Conservation (phyloP, 2,329 filamentous ascomycete genomes). For the Cadophora luteo-olivacea region DNA sequence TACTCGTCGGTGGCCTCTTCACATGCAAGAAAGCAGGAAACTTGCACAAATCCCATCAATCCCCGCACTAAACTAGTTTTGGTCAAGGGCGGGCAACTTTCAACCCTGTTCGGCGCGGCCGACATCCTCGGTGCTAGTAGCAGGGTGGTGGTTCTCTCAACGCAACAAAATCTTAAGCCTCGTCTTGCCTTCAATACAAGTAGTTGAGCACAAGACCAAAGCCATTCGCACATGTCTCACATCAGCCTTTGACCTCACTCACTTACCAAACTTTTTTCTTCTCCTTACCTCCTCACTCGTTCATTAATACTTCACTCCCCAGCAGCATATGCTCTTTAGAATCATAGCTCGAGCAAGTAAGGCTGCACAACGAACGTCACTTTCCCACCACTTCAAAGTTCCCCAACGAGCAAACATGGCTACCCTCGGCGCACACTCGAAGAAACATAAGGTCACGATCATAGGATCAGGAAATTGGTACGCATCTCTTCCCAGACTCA, state of each 20-base stretch:
- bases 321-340: constrained; percentile 33
- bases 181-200: constrained; percentile 6
- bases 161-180: constrained; percentile 20
- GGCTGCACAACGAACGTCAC: constrained; percentile 33
- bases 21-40: constrained; percentile 18
- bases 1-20: background rate
- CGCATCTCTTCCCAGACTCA: background rate
- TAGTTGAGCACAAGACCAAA: constrained; percentile 31
- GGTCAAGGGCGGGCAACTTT: background rate
- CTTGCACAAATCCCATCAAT: background rate
- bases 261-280: background rate
- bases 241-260: constrained; percentile 11
- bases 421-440: constrained; percentile 56
- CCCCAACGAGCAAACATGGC: constrained; percentile 43
- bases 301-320: constrained; percentile 2
- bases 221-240: constrained; percentile 22
- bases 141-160: constrained; percentile 16
- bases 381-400: constrained; percentile 31
- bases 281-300: background rate
- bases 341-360: constrained; percentile 31
- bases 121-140: background rate
- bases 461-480: constrained; percentile 98
- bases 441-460: constrained; percentile 91
- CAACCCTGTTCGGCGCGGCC: constrained; percentile 8
- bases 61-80: constrained; percentile 8